phyloP scores from a whole-genome alignment of 1,284 basidiomycete species.

The Rhodotorula sp. region DNA sequence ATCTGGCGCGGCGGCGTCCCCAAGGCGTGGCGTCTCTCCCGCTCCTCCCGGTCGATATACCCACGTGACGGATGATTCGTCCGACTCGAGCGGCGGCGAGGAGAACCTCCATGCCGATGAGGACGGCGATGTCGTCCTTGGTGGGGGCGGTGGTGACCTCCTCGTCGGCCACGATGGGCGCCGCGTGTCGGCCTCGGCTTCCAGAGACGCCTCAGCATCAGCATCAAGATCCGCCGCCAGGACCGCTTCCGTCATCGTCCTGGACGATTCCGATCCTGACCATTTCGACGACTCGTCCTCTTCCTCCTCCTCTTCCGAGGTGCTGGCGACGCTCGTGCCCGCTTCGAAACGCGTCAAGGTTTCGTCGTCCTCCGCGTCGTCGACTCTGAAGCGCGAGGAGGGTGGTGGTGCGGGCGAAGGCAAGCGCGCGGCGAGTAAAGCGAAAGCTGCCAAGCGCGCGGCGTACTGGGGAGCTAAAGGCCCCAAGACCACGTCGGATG shows the following conservation, averaged over 20 bases:
- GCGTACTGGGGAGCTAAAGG: constrained; percentile 27
- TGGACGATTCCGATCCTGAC: background rate
- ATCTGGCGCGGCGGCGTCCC: background rate
- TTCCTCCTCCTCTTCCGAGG: background rate
- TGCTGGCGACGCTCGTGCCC: constrained; percentile 10
- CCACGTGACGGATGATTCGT: constrained; percentile 15
- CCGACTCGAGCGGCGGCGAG: constrained; percentile 9
- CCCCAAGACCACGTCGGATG: constrained; percentile 3
- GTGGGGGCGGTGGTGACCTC: constrained; percentile 23
- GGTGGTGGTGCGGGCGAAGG: background rate
- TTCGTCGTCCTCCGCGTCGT: too few species aligned
- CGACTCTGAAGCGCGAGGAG: background rate
- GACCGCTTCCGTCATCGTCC: background rate
- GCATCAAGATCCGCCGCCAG: background rate
- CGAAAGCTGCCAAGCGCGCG: constrained; percentile 1
- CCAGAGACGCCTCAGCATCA: too few species aligned
- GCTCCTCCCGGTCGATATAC: constrained; percentile 1
- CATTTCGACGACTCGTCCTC: background rate
- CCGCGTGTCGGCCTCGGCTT: too few species aligned
- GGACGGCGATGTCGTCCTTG: constrained; percentile 26
- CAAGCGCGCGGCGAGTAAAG: constrained; percentile 3
- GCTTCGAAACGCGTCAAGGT: background rate
- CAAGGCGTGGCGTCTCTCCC: background rate
- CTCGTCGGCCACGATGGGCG: constrained; percentile 12
- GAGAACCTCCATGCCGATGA: constrained; percentile 1